Percentiles rank a stretch among this genome's conserved stretches.
Conservation (phyloP, 2,329 filamentous ascomycete genomes). For the Xylariales sp. region DNA sequence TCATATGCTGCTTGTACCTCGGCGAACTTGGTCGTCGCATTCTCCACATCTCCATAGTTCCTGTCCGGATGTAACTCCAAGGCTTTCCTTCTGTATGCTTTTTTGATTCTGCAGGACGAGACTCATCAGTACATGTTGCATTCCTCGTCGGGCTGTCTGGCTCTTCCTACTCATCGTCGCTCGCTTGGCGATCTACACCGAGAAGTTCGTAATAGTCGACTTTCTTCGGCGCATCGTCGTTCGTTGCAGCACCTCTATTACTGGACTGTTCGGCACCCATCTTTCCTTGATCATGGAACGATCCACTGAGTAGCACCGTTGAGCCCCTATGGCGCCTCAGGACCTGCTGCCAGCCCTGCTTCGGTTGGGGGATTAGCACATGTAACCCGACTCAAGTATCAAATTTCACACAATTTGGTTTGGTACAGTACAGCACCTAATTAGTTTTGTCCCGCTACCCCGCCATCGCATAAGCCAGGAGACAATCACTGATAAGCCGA, state of each 20-base stretch:
- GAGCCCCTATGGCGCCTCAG: too few relatives aligned
- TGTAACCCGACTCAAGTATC: too few relatives aligned
- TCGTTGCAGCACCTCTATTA: constrained; percentile 25
- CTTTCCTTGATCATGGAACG: too few relatives aligned
- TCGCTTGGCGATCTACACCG: constrained; percentile 65
- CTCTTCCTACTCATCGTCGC: constrained; percentile 70
- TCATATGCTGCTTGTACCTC: constrained; percentile 93
- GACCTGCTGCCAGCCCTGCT: too few relatives aligned
- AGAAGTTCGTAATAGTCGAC: constrained; percentile 85
- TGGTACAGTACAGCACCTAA: too few relatives aligned
- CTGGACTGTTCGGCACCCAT: constrained; percentile 57
- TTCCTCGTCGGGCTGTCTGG: not conserved
- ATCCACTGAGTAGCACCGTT: too few relatives aligned
- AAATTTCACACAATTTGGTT: too few relatives aligned
- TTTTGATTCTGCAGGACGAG: constrained; percentile 65
- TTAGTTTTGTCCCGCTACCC: too few relatives aligned
- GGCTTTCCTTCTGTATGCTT: constrained; percentile 84
- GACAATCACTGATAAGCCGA: too few relatives aligned
- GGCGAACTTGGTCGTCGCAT: constrained; percentile 79
- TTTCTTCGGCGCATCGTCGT: constrained; percentile 40
- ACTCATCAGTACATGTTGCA: not conserved
- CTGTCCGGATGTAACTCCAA: constrained; percentile 93
- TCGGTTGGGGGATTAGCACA: too few relatives aligned
- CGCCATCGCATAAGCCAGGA: too few relatives aligned
- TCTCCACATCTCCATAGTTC: constrained; percentile 81